Percentiles rank a stretch among this genome's conserved stretches.
Conservation (phyloP, 192 early-diverging fungal genomes). For the Coemansia sp. region DNA sequence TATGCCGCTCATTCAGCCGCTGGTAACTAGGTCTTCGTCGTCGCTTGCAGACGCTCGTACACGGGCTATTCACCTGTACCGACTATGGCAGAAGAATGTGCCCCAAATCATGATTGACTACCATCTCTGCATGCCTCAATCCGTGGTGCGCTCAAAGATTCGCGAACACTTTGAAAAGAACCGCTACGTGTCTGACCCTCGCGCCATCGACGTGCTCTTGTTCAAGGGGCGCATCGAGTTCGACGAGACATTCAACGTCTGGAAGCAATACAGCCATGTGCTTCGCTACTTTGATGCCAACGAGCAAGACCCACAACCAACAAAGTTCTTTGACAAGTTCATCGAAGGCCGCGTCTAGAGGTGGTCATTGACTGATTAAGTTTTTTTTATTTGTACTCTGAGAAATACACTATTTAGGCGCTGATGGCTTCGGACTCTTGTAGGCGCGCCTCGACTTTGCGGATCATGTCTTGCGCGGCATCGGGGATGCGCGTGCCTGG, state of each 20-base stretch:
- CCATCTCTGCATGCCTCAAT: slow-evolving; percentile 70
- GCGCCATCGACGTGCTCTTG: slow-evolving; percentile 77
- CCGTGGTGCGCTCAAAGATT: slow-evolving; percentile 75
- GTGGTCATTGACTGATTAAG: neutral
- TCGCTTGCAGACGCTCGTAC: slow-evolving; percentile 63
- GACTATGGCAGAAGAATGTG: slow-evolving; percentile 62
- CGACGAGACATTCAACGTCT: slow-evolving; percentile 87
- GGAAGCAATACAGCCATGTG: slow-evolving; percentile 89
- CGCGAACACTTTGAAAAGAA: slow-evolving; percentile 88
- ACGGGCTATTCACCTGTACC: slow-evolving; percentile 66
- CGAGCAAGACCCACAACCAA: slow-evolving; percentile 66
- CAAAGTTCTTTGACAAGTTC: slow-evolving; percentile 77
- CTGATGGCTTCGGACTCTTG: neutral
- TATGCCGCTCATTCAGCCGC: slow-evolving; percentile 48
- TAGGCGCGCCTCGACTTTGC: slow-evolving; percentile 61
- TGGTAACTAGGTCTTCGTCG: slow-evolving; percentile 54
- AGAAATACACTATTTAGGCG: neutral
- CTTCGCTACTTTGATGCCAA: slow-evolving; percentile 84
- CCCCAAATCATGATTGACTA: slow-evolving; percentile 72
- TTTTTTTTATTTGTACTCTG: neutral
- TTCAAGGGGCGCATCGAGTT: slow-evolving; percentile 86
- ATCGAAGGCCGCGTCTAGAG: slow-evolving; percentile 58
- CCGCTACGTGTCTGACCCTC: slow-evolving; percentile 70
- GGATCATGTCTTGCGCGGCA: slow-evolving; percentile 77
- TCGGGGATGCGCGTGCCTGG: slow-evolving; percentile 85